A percentile compares a stretch with the other conserved stretches of the same genome.
Conservation (phyloP, 352 stramenopile species). For the Globisporangium alternatum region DNA sequence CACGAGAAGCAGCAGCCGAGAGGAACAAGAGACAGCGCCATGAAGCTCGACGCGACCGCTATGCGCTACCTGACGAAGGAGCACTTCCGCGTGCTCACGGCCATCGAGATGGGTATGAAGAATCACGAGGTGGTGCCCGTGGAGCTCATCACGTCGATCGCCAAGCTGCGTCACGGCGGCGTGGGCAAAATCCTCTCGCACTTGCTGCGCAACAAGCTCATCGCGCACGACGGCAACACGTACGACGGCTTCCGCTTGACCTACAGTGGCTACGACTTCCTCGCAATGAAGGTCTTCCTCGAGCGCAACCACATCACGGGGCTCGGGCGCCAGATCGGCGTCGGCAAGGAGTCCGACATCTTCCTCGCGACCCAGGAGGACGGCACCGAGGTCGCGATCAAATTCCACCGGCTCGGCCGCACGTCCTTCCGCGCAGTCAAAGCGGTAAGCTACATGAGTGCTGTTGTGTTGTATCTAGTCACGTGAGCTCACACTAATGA, state of each 20-base stretch:
- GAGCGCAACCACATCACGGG: conserved; percentile 90
- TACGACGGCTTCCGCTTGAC: conserved; percentile 98
- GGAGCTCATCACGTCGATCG: conserved; percentile 95
- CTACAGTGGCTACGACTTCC: conserved; percentile 99
- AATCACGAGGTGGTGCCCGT: conserved; percentile 98
- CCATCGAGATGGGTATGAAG: conserved; percentile 99
- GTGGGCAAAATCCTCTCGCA: conserved; percentile 97
- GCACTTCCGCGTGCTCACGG: conserved; percentile 98
- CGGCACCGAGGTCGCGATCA: conserved; percentile 97
- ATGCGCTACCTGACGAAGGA: conserved; percentile 93
- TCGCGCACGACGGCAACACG: conserved; percentile 96
- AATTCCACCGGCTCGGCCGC: conserved; percentile 99
- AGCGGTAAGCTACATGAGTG: conserved; percentile 32
- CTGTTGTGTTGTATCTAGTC: not conserved
- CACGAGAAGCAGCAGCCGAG: not conserved
- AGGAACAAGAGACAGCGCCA: conserved; percentile 23
- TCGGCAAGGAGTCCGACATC: conserved; percentile 99
- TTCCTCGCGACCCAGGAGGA: conserved; percentile 94
- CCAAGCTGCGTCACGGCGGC: conserved; percentile 97
- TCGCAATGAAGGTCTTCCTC: conserved; percentile 96
- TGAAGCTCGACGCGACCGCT: conserved; percentile 93
- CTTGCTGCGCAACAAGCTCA: conserved; percentile 97
- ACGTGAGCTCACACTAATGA: not conserved
- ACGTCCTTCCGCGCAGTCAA: conserved; percentile 98
- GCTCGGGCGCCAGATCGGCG: conserved; percentile 94